phyloP scores from a whole-genome alignment of 805 yeast species.

The Phaffomyces thermotolerans region DNA sequence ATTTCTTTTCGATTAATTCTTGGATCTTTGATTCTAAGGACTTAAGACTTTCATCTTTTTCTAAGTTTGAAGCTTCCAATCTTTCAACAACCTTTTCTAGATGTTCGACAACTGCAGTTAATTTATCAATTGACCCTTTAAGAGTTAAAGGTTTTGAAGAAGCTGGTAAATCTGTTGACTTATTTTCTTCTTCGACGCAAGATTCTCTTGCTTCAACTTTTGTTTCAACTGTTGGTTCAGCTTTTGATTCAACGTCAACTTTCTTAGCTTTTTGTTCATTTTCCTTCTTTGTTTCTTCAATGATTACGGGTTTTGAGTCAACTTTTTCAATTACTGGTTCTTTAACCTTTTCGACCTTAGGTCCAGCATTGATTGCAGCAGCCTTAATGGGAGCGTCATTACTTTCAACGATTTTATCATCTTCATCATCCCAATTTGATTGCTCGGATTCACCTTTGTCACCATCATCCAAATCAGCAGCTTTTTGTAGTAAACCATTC shows the following conservation, averaged over 20 bases:
- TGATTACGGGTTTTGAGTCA: neutral
- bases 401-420: constrained; percentile 14
- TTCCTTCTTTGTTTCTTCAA: constrained; percentile 15
- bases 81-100: constrained; percentile 50
- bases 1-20: constrained; percentile 36
- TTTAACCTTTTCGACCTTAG: constrained; percentile 5
- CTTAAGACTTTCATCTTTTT: constrained; percentile 56
- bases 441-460: constrained; percentile 18
- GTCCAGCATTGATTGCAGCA: constrained; percentile 8
- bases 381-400: constrained; percentile 8
- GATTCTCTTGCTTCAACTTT: constrained; percentile 14
- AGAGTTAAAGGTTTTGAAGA: constrained; percentile 47
- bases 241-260: constrained; percentile 14
- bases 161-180: constrained; percentile 7
- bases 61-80: constrained; percentile 46
- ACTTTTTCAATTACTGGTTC: neutral
- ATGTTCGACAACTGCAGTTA: constrained; percentile 48
- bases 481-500: constrained; percentile 40
- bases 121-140: constrained; percentile 63
- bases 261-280: constrained; percentile 19
- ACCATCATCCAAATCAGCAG: constrained; percentile 34
- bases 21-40: constrained; percentile 58
- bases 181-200: constrained; percentile 6
- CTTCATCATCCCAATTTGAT: constrained; percentile 32
- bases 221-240: neutral